These are phyloP conservation scores for Rhodosporidiobolus odoratus DNA, from an alignment of 768 basidiomycete genomes.

Conservation along the genomic window DNA sequence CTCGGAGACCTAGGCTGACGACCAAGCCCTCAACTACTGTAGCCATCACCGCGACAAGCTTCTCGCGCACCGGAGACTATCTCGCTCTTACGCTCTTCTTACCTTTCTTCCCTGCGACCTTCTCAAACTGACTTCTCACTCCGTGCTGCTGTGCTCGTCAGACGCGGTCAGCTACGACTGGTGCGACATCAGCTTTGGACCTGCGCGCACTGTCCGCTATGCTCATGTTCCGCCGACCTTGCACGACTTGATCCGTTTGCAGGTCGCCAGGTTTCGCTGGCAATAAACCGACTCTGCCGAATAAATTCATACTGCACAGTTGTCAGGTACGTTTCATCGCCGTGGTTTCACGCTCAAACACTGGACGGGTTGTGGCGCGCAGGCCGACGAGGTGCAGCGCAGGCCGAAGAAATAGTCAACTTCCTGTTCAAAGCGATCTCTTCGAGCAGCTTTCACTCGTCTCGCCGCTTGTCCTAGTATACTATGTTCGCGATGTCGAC, in stretches of 20 bases:
- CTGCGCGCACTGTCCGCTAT: not conserved
- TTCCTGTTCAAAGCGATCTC: not conserved
- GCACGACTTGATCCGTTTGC: not conserved
- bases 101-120: not conserved
- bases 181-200: constrained; percentile 13
- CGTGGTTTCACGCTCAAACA: no score
- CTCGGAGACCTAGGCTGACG: no score
- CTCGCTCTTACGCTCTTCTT: constrained; percentile 61
- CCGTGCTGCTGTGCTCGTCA: no score
- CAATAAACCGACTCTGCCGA: not conserved
- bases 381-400: constrained; percentile 4
- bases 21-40: no score
- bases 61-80: constrained; percentile 79
- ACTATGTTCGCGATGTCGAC: no score
- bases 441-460: not conserved
- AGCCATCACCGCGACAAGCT: constrained; percentile 67
- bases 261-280: not conserved
- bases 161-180: constrained; percentile 56
- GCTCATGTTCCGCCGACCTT: not conserved
- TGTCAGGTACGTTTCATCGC: constrained; percentile 7
- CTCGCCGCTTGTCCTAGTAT: not conserved
- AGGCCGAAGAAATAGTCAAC: not conserved
- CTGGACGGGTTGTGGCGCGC: no score
- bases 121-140: not conserved
- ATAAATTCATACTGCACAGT: not conserved